These are phyloP conservation scores for Ophiognomonia clavigignenti-juglandacearum DNA, from an alignment of 2,329 filamentous ascomycete species.

Conservation along the genomic window DNA sequence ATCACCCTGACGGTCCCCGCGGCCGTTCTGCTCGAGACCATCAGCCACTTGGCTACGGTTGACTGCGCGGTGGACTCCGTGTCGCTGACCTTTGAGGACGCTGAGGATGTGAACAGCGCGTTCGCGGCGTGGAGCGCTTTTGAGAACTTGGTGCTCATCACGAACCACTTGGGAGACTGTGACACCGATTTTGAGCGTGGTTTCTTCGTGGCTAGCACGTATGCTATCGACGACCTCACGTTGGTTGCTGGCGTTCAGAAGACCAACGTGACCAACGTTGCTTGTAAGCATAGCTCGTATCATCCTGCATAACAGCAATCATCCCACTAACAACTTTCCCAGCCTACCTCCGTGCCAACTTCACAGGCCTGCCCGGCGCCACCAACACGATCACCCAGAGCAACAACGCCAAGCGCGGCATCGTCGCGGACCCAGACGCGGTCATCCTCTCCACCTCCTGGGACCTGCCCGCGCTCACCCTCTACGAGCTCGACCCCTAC, in stretches of 20 bases:
- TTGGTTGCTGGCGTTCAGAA: constrained; percentile 6
- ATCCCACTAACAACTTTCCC: background rate
- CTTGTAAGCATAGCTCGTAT: background rate
- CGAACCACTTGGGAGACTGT: constrained; percentile 11
- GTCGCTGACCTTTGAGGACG: constrained; percentile 4
- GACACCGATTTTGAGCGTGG: constrained; percentile 11
- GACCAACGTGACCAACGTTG: background rate
- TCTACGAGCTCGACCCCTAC: constrained; percentile 19
- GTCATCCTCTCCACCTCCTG: constrained; percentile 3
- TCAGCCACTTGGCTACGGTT: constrained; percentile 1
- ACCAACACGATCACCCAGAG: background rate
- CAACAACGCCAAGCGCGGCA: background rate
- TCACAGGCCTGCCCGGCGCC: constrained; percentile 4
- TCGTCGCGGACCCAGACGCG: constrained; percentile 1
- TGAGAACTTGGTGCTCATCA: constrained; percentile 6
- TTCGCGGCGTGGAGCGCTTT: constrained; percentile 5
- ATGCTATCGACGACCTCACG: background rate
- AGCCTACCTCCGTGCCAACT: constrained; percentile 12
- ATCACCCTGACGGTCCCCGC: constrained; percentile 1
- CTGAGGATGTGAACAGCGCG: constrained; percentile 1
- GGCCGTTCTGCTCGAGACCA: constrained; percentile 9
- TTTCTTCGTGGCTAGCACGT: constrained; percentile 9
- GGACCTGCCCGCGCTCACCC: constrained; percentile 3
- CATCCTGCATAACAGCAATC: too few relatives aligned
- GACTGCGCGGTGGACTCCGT: constrained; percentile 6